Conservation (phyloP, 352 stramenopile species). For the Globisporangium uncinulatum region DNA sequence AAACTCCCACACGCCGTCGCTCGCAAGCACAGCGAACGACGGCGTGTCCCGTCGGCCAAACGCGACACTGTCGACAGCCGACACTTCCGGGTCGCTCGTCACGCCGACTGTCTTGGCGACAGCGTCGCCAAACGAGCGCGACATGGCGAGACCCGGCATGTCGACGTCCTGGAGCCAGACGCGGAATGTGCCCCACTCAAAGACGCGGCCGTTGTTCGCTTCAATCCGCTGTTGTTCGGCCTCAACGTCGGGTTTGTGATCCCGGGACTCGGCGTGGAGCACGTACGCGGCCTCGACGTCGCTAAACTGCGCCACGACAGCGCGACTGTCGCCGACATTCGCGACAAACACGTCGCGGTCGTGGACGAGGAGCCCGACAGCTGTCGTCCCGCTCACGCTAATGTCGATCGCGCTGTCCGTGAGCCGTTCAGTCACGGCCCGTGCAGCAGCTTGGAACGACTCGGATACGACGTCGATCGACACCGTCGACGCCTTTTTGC, state of each 20-base stretch:
- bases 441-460: conserved; percentile 46
- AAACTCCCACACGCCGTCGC: conserved; percentile 85
- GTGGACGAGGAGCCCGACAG: conserved; percentile 52
- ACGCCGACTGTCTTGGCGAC: conserved; percentile 80
- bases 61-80: conserved; percentile 30
- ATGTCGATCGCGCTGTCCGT: conserved; percentile 52
- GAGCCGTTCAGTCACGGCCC: conserved; percentile 33
- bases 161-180: conserved; percentile 85
- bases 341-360: conserved; percentile 62
- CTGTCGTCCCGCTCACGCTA: conserved; percentile 74
- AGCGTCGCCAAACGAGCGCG: conserved; percentile 68
- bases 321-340: conserved; percentile 73
- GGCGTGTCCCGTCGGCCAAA: conserved; percentile 19
- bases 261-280: conserved; percentile 54
- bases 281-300: conserved; percentile 31
- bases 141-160: conserved; percentile 84
- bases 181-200: conserved; percentile 70
- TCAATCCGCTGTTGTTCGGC: conserved; percentile 70
- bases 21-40: conserved; percentile 68
- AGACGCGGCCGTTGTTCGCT: conserved; percentile 66
- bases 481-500: conserved; percentile 13
- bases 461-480: conserved; percentile 37
- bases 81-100: conserved; percentile 60
- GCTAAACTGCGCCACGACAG: conserved; percentile 41
- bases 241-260: conserved; percentile 76